These are phyloP conservation scores for Talaromyces marneffei DNA, from an alignment of 2,329 filamentous ascomycete species.

Conservation along the genomic window DNA sequence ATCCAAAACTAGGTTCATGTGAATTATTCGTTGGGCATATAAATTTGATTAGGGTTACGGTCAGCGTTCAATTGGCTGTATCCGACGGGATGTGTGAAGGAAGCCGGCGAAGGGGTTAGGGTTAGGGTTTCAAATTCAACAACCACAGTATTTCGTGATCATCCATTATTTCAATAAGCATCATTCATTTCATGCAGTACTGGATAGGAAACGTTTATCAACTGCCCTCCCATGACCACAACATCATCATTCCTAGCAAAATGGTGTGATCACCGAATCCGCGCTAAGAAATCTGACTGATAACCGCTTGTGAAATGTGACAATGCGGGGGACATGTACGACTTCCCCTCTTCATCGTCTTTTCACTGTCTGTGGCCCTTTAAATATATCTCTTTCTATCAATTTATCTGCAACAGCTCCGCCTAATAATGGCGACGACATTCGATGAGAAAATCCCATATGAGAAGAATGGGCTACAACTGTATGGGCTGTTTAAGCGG, in stretches of 20 bases:
- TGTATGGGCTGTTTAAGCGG: constrained; percentile 15
- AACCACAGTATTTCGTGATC: not conserved
- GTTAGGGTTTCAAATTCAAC: too few relatives aligned
- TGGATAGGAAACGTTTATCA: too few relatives aligned
- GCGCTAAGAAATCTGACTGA: not conserved
- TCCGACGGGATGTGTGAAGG: too few relatives aligned
- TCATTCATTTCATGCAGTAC: too few relatives aligned
- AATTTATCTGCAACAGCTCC: not conserved
- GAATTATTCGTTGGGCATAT: not conserved
- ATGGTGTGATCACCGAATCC: not conserved
- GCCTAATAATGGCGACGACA: constrained; percentile 9
- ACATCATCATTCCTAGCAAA: not conserved
- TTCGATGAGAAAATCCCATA: constrained; percentile 15
- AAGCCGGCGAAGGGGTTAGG: not conserved
- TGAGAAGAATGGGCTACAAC: constrained; percentile 10
- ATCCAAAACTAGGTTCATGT: not conserved
- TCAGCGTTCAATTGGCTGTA: too few relatives aligned
- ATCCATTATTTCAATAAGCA: too few relatives aligned
- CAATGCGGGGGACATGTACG: not conserved
- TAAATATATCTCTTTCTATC: not conserved
- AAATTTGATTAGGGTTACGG: not conserved
- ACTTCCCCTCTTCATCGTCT: not conserved
- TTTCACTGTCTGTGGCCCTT: too few relatives aligned
- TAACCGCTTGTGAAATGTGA: not conserved
- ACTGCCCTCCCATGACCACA: too few relatives aligned